phyloP scores from a whole-genome alignment of 1,139 yeast species.

The Yamadazyma pseudoaaseri region DNA sequence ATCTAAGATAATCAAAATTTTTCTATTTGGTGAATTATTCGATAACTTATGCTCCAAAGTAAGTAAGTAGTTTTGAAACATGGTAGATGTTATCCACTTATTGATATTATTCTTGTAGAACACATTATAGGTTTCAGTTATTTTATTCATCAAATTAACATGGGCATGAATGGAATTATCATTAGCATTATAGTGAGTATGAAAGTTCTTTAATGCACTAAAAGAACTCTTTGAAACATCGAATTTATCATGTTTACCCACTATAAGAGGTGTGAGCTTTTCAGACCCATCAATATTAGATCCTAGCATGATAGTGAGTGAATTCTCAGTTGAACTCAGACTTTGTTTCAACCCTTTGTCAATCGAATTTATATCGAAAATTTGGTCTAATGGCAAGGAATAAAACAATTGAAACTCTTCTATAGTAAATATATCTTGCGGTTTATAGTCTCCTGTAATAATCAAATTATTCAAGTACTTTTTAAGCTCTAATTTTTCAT shows the following conservation, averaged over 20 bases:
- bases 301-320: constrained; percentile 62
- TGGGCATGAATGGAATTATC: constrained; percentile 16
- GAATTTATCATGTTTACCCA: constrained; percentile 59
- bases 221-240: constrained; percentile 39
- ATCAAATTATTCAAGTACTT: constrained; percentile 33
- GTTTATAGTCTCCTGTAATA: constrained; percentile 35
- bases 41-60: constrained; percentile 56
- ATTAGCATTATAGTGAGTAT: constrained; percentile 12
- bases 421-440: constrained; percentile 56
- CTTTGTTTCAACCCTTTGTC: constrained; percentile 47
- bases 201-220: constrained; percentile 27
- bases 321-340: constrained; percentile 49
- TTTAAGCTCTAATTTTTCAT: constrained; percentile 50
- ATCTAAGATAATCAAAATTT: constrained; percentile 55
- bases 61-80: constrained; percentile 61
- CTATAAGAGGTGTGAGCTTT: constrained; percentile 57
- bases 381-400: constrained; percentile 60
- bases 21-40: constrained; percentile 38
- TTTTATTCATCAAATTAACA: constrained; percentile 36
- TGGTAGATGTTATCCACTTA: constrained; percentile 65
- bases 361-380: constrained; percentile 47
- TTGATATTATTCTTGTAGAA: constrained; percentile 59
- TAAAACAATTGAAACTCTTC: constrained; percentile 65
- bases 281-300: constrained; percentile 64
- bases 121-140: constrained; percentile 52